Percentiles rank a stretch among this genome's conserved stretches.
phyloP scores from a whole-genome alignment of 1,139 yeast genomes.

The Saccharomyces uvarum region DNA sequence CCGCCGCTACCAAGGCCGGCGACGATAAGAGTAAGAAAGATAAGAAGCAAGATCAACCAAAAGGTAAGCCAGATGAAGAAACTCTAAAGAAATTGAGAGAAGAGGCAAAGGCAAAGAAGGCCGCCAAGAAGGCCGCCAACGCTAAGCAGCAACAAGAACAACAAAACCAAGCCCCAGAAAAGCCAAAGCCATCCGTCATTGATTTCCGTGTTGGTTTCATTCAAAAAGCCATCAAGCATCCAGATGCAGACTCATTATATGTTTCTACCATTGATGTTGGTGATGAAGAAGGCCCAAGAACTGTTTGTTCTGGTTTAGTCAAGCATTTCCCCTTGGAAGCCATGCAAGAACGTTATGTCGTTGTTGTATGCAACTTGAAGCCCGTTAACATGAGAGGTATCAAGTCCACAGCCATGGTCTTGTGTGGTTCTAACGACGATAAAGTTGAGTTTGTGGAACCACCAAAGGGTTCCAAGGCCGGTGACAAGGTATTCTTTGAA shows the following conservation, averaged over 20 bases:
- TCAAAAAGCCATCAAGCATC: slow-evolving; percentile 93
- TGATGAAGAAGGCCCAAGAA: slow-evolving; percentile 93
- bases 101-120: slow-evolving; percentile 67
- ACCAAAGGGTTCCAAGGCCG: slow-evolving; percentile 89
- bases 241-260: slow-evolving; percentile 93
- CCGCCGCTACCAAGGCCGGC: slow-evolving; percentile 27
- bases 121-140: slow-evolving; percentile 66
- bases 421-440: slow-evolving; percentile 72
- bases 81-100: slow-evolving; percentile 54
- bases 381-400: slow-evolving; percentile 93
- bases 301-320: slow-evolving; percentile 93
- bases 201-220: slow-evolving; percentile 95
- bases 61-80: slow-evolving; percentile 50
- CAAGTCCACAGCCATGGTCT: slow-evolving; percentile 92
- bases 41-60: slow-evolving; percentile 34
- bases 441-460: slow-evolving; percentile 89
- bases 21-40: slow-evolving; percentile 30
- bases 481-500: slow-evolving; percentile 93
- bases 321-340: slow-evolving; percentile 69
- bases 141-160: slow-evolving; percentile 46
- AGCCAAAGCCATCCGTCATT: slow-evolving; percentile 73
- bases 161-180: slow-evolving; percentile 49
- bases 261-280: slow-evolving; percentile 96
- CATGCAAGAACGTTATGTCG: slow-evolving; percentile 75
- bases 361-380: slow-evolving; percentile 80